Evolutionary conservation across 148 eudicot species (phyloP).

Genomic region (Nepenthes gracilis): DNA sequence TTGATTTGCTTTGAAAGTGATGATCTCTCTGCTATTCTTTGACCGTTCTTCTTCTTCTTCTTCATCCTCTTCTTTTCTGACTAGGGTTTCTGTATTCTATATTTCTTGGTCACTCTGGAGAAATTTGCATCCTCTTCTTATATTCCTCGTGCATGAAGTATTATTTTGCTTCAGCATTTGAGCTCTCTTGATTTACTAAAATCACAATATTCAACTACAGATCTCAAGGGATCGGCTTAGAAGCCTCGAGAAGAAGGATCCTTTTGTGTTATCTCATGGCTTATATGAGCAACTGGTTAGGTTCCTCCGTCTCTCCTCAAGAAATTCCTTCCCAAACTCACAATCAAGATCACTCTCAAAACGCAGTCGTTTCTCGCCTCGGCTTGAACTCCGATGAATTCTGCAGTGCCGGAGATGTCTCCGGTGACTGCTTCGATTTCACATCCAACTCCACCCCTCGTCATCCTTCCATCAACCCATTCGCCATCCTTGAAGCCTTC

Average conservation of each 20-base stretch:
- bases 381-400: conserved; percentile 30
- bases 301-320: conserved; percentile 75
- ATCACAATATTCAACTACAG: not conserved
- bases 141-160: not conserved
- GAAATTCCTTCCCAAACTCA: conserved; percentile 21
- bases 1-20: conserved; percentile 22
- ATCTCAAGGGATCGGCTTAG: not conserved
- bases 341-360: conserved; percentile 6
- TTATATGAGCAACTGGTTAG: conserved; percentile 15
- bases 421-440: conserved; percentile 38
- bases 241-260: not conserved
- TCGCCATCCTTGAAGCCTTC: conserved; percentile 65
- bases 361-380: conserved; percentile 10
- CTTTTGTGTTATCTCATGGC: not conserved
- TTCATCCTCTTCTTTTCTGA: not conserved
- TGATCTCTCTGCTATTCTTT: conserved; percentile 17
- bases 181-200: not conserved
- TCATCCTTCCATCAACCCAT: conserved; percentile 34
- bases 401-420: conserved; percentile 16
- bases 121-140: not conserved
- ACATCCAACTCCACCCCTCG: conserved; percentile 15
- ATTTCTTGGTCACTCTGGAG: not conserved
- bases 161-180: not conserved
- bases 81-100: not conserved
- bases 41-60: conserved; percentile 12